phyloP scores from a whole-genome alignment of 345 rosid species.

The Rhodomyrtus tomentosa region DNA sequence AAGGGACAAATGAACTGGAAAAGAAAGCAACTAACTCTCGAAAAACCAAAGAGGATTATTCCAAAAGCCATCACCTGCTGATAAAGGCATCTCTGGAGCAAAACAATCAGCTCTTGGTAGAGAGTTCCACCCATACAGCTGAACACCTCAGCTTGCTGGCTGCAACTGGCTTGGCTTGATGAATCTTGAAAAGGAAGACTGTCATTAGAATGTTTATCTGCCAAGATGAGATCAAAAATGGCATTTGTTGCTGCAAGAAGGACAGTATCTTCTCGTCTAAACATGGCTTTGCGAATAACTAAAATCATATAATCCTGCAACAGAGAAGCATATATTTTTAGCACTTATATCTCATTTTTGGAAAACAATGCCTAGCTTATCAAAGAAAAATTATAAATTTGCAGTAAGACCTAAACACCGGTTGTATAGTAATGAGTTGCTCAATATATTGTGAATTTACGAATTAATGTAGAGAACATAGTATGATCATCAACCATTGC shows the following conservation, averaged over 20 bases:
- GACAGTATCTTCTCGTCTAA: constrained; percentile 64
- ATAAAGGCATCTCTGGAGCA: constrained; percentile 81
- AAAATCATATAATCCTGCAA: constrained; percentile 58
- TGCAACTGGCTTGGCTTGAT: constrained; percentile 84
- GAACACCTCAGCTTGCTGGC: constrained; percentile 63
- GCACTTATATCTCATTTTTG: not conserved
- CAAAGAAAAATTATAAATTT: not conserved
- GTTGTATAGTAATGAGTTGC: not conserved
- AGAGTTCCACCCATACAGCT: constrained; percentile 31
- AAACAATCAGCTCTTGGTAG: constrained; percentile 57
- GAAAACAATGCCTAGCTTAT: not conserved
- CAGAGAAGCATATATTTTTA: not conserved
- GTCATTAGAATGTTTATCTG: constrained; percentile 51
- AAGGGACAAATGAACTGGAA: not conserved
- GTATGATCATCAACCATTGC: not conserved
- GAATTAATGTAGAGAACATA: not conserved
- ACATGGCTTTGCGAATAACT: constrained; percentile 82
- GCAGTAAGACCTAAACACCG: not conserved
- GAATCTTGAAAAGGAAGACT: constrained; percentile 58
- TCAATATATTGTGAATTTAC: not conserved
- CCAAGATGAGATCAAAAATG: constrained; percentile 46
- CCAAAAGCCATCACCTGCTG: constrained; percentile 42
- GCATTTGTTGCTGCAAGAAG: constrained; percentile 64
- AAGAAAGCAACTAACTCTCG: not conserved
- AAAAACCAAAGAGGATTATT: not conserved